Evolutionary conservation across 805 yeast genomes (phyloP).

Genomic region (Yueomyces sp.): DNA sequence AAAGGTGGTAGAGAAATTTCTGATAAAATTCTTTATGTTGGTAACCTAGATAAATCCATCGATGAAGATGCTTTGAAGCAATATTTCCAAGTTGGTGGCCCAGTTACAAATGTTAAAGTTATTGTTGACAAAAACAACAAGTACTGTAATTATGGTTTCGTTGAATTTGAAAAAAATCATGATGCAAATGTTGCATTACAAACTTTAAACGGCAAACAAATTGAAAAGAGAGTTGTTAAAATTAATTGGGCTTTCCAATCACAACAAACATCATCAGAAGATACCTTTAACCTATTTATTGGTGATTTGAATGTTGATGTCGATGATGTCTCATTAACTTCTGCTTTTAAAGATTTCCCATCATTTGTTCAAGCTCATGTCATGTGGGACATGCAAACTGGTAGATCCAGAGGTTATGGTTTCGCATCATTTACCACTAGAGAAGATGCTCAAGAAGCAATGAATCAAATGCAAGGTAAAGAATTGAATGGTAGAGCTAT

Average conservation of each 20-base stretch:
- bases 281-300: slow-evolving; percentile 63
- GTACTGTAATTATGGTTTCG: slow-evolving; percentile 72
- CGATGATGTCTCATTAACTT: slow-evolving; percentile 56
- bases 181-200: slow-evolving; percentile 52
- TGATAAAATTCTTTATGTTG: slow-evolving; percentile 61
- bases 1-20: slow-evolving; percentile 77
- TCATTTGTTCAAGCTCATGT: slow-evolving; percentile 75
- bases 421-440: slow-evolving; percentile 63
- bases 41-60: slow-evolving; percentile 53
- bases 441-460: slow-evolving; percentile 61
- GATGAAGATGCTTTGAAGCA: slow-evolving; percentile 51
- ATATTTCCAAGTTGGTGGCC: slow-evolving; percentile 48
- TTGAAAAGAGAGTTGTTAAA: slow-evolving; percentile 43
- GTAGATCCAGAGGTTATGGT: slow-evolving; percentile 85
- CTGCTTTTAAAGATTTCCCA: slow-evolving; percentile 41
- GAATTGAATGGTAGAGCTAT: slow-evolving; percentile 62
- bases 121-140: slow-evolving; percentile 62
- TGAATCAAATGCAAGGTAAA: slow-evolving; percentile 62
- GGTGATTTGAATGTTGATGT: slow-evolving; percentile 79
- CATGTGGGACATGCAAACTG: slow-evolving; percentile 96
- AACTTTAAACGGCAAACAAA: slow-evolving; percentile 42
- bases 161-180: slow-evolving; percentile 49
- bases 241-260: slow-evolving; percentile 81
- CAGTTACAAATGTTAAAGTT: slow-evolving; percentile 52
- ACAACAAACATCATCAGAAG: slow-evolving; percentile 47